Evolutionary conservation across 495 filamentous ascomycete genomes (phyloP).

Genomic region (Tricharina praecox): DNA sequence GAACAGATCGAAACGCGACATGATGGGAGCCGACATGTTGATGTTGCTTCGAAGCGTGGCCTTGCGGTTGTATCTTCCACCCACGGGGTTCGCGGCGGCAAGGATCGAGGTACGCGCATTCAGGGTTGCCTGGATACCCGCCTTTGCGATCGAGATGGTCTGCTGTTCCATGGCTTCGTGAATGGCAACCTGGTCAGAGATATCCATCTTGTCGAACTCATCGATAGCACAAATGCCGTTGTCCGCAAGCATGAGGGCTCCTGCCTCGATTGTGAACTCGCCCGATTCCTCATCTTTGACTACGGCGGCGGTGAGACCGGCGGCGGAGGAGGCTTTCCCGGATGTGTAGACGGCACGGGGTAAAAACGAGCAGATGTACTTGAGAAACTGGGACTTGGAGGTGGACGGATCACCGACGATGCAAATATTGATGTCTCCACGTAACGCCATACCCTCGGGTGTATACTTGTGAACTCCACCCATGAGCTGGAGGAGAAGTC

Average conservation of each 20-base stretch:
- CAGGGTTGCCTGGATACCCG: conserved; percentile 93
- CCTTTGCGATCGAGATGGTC: conserved; percentile 98
- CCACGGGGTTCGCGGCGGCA: conserved; percentile 89
- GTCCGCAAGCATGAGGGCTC: conserved; percentile 93
- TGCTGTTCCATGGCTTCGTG: conserved; percentile 99
- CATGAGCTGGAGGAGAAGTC: conserved; percentile 80
- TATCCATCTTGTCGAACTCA: conserved; percentile 99
- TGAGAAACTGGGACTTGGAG: conserved; percentile 94
- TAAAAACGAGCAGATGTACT: conserved; percentile 90
- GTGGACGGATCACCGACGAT: conserved; percentile 98
- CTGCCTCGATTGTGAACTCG: conserved; percentile 96
- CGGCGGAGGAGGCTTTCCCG: conserved; percentile 92
- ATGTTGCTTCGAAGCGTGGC: conserved; percentile 83
- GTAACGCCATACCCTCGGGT: conserved; percentile 76
- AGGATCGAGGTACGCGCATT: conserved; percentile 92
- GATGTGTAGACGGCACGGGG: conserved; percentile 95
- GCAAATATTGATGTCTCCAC: conserved; percentile 97
- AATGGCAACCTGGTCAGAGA: conserved; percentile 92
- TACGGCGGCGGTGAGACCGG: conserved; percentile 92
- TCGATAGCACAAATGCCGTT: conserved; percentile 97
- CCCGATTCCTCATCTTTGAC: conserved; percentile 97
- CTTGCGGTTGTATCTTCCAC: conserved; percentile 92
- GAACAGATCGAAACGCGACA: conserved; percentile 97
- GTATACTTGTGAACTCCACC: conserved; percentile 82
- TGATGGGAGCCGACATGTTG: conserved; percentile 96